Evolutionary conservation across 2,329 filamentous ascomycete genomes (phyloP), one percentile per base, ranked within the genome.

Genomic region (Trichoderma atrobrunneum): DNA sequence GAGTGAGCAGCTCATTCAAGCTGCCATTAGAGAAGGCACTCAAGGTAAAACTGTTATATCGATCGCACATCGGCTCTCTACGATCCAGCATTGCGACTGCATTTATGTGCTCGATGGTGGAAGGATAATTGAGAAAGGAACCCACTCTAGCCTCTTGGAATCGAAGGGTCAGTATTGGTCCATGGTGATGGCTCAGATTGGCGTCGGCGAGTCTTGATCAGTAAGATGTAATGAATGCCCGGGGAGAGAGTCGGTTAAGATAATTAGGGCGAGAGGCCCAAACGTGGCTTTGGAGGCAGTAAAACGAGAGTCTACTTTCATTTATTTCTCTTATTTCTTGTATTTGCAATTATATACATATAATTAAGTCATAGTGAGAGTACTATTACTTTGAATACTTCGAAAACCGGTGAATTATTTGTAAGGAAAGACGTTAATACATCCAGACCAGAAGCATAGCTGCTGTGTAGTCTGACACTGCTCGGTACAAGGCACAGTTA

Each of bases 61-160:
- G 28, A 68, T 68, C 16, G 65, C 54, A 16, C 65, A 68, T 60
- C 65, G 65, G 2, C 51, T 68, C 2, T 68, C 65, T 24, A 68
- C 65, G 7, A 51, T 68, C 3, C 36, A 56, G 14, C 34, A 51
- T 10, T 39, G 39, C 5, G 43, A 66, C 21, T 16, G 36, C 43
- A 66, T 66, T 12, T 66, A 66, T 16, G 63, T 66, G 18, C 36
- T 66, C 1, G 39, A 56, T 3, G 21, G 43, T 10, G 63, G 63
- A 24, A 51, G 30, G 11, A n/a, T 66, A 24, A 8, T 56, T 16
- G 63, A 66, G 48, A 21, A 11, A 10, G 63, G 63, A 16, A 61
- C 30, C 1, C 59, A 61, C 3, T 61, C n/a, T 8, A 32, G 34
- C 7, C 59, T 61, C 11, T 14, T 61, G n/a, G n/a, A 21, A 8